phyloP scores from a whole-genome alignment of 2,329 filamentous ascomycete species.

The Tolypocladium paradoxum region DNA sequence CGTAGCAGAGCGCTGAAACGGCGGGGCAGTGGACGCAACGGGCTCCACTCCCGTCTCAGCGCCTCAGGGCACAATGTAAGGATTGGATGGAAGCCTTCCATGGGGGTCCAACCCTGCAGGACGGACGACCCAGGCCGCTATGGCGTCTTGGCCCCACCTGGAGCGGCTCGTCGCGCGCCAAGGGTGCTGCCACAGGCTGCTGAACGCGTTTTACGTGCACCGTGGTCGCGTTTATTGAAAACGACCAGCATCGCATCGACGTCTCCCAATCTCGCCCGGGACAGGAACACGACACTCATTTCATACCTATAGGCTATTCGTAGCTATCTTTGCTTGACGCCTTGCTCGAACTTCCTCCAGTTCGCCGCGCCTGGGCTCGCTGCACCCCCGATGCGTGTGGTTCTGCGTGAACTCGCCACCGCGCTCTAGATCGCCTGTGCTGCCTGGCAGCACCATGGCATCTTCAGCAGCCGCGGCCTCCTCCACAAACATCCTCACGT shows the following conservation, averaged over 20 bases:
- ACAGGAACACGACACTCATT: not conserved
- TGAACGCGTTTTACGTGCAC: constrained; percentile 4
- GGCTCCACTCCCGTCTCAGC: too few relatives aligned
- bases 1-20: too few relatives aligned
- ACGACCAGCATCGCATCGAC: not conserved
- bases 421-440: constrained; percentile 29
- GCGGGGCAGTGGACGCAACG: not conserved
- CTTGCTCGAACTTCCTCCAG: not conserved
- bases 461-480: constrained; percentile 26
- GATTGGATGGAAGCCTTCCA: not conserved
- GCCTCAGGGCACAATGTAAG: not conserved
- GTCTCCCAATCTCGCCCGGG: not conserved
- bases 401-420: constrained; percentile 1
- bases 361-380: not conserved
- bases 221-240: constrained; percentile 6
- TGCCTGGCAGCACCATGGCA: constrained; percentile 29
- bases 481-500: constrained; percentile 32
- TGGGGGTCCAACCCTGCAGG: too few relatives aligned
- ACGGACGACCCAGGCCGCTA: not conserved
- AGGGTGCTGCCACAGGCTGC: not conserved
- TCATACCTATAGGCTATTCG: not conserved
- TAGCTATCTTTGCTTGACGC: not conserved
- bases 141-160: not conserved
- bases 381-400: not conserved
- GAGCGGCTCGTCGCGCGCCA: not conserved